These are phyloP conservation scores for Chalciporus sp. DNA, from an alignment of 1,284 basidiomycete genomes.

Conservation along the genomic window DNA sequence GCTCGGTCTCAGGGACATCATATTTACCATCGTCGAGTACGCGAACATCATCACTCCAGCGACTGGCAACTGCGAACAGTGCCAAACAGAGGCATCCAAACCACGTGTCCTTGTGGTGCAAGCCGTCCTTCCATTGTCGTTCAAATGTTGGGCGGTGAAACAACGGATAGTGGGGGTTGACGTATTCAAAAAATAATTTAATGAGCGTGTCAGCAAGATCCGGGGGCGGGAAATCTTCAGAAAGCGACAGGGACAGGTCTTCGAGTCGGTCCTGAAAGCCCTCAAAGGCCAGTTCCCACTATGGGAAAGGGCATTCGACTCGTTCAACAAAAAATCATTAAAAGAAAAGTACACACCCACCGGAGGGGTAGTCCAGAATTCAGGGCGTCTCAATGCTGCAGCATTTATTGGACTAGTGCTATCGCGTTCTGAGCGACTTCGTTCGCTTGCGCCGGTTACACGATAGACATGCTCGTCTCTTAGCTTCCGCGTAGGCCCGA, in stretches of 20 bases:
- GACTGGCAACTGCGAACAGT: slow-evolving; percentile 73
- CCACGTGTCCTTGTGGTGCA: slow-evolving; percentile 61
- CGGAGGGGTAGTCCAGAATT: slow-evolving; percentile 40
- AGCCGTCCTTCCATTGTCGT: slow-evolving; percentile 53
- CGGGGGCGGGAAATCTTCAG: slow-evolving; percentile 54
- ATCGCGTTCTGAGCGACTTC: slow-evolving; percentile 17
- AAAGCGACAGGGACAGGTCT: slow-evolving; percentile 40
- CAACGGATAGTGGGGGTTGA: slow-evolving; percentile 61
- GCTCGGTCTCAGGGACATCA: slow-evolving; percentile 19
- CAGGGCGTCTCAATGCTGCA: slow-evolving; percentile 29
- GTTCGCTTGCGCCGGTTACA: slow-evolving; percentile 22
- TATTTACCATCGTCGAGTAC: slow-evolving; percentile 49
- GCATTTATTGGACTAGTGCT: slow-evolving; percentile 24
- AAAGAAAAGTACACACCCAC: slow-evolving; percentile 27
- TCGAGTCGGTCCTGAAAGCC: slow-evolving; percentile 41
- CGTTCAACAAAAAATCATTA: neutral
- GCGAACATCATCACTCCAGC: slow-evolving; percentile 67
- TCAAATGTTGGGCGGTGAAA: slow-evolving; percentile 73
- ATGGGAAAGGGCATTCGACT: slow-evolving; percentile 3
- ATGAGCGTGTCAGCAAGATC: slow-evolving; percentile 62
- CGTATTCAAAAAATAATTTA: slow-evolving; percentile 63
- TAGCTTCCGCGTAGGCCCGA: slow-evolving; percentile 53
- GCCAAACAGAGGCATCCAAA: slow-evolving; percentile 56
- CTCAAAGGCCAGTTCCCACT: slow-evolving; percentile 68
- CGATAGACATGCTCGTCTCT: slow-evolving; percentile 49